Percentiles rank a stretch among this genome's conserved stretches.
phyloP scores from a whole-genome alignment of 768 basidiomycete genomes.

The Daedaleopsis nitida region DNA sequence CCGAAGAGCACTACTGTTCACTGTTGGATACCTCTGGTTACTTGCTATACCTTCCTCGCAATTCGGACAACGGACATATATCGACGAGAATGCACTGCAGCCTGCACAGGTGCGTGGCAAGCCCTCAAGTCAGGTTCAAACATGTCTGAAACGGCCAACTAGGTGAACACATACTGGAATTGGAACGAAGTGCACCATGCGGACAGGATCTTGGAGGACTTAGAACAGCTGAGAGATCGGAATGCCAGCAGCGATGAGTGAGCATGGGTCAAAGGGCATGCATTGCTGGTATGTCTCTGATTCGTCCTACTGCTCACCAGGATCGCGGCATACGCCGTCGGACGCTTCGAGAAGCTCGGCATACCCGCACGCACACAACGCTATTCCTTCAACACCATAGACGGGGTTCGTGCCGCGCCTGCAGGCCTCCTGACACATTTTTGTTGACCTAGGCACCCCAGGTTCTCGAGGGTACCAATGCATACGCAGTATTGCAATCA shows the following conservation, averaged over 20 bases:
- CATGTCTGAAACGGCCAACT: not conserved
- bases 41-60: conserved; percentile 67
- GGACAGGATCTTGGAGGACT: conserved; percentile 72
- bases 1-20: conserved; percentile 56
- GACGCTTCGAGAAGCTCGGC: conserved; percentile 76
- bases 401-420: conserved; percentile 44
- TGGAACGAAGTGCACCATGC: conserved; percentile 91
- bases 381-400: conserved; percentile 58
- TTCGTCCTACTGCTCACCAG: conserved; percentile 38
- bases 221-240: conserved; percentile 61
- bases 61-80: conserved; percentile 72
- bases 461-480: conserved; percentile 69
- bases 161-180: conserved; percentile 92
- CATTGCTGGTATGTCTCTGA: not conserved
- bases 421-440: not conserved
- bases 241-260: conserved; percentile 76
- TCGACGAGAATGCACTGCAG: conserved; percentile 95
- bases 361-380: conserved; percentile 67
- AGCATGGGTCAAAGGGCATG: conserved; percentile 31
- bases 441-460: conserved; percentile 27
- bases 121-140: not conserved
- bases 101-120: conserved; percentile 73
- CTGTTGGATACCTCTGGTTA: conserved; percentile 82
- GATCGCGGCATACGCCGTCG: conserved; percentile 59
- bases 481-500: conserved; percentile 79